Evolutionary conservation across 805 yeast genomes (phyloP).

Genomic region (Priceomyces fermenticarens): DNA sequence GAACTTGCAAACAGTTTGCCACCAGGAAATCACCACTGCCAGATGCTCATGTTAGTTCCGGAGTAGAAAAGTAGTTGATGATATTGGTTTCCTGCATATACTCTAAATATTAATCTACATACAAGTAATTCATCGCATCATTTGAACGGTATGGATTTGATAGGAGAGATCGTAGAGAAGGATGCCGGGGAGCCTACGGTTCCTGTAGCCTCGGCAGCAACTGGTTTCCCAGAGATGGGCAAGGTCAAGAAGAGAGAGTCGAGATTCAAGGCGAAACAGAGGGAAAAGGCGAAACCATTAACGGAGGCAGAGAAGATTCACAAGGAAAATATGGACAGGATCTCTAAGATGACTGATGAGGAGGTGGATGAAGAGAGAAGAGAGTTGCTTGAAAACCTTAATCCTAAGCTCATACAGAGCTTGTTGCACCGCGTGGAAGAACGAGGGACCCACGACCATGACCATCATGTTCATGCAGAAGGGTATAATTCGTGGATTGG

Average conservation of each 20-base stretch:
- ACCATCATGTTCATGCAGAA: constrained; percentile 35
- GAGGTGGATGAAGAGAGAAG: constrained; percentile 63
- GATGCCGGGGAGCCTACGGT: constrained; percentile 38
- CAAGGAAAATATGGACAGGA: constrained; percentile 62
- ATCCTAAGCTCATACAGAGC: constrained; percentile 64
- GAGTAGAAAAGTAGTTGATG: too few species aligned
- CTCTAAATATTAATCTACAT: too few species aligned
- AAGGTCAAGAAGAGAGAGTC: constrained; percentile 38
- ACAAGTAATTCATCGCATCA: too few species aligned
- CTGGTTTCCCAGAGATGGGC: constrained; percentile 37
- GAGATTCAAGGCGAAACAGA: constrained; percentile 47
- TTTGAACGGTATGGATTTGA: constrained; percentile 50
- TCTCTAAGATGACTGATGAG: constrained; percentile 60
- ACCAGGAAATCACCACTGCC: too few species aligned
- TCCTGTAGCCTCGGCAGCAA: constrained; percentile 20
- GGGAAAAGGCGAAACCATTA: constrained; percentile 17
- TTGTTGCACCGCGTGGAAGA: constrained; percentile 56
- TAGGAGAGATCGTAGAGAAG: constrained; percentile 73
- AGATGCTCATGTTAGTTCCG: too few species aligned
- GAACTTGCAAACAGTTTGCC: constrained; percentile 9
- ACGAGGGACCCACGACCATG: constrained; percentile 22
- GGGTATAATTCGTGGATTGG: constrained; percentile 43
- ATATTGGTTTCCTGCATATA: too few species aligned
- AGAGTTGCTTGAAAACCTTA: constrained; percentile 63
- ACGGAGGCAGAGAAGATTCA: constrained; percentile 75